A percentile compares a stretch with the other conserved stretches of the same genome.
phyloP scores from a whole-genome alignment of 2,329 filamentous ascomycete species.

The Xylariaceae sp. region DNA sequence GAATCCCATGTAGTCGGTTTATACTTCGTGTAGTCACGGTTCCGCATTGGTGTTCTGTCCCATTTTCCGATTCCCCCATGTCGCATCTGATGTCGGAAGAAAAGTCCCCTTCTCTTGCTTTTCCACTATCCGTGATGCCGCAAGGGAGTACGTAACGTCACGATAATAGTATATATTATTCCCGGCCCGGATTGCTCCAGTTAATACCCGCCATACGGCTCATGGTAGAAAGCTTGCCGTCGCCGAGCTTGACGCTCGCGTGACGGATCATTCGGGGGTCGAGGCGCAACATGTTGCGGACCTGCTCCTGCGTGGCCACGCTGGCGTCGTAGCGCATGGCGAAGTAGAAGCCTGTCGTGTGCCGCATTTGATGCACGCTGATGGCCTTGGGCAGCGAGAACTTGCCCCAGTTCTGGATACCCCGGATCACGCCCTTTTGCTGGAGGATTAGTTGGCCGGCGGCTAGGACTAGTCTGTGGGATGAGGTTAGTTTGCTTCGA shows the following conservation, averaged over 20 bases:
- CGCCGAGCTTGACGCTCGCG: conserved; percentile 79
- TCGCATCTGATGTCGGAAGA: too few relatives aligned
- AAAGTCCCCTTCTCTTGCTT: too few relatives aligned
- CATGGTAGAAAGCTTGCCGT: conserved; percentile 51
- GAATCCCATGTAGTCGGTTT: too few relatives aligned
- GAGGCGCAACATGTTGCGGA: conserved; percentile 71
- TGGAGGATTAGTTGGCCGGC: conserved; percentile 78
- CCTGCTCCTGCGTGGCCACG: conserved; percentile 65
- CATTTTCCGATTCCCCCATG: too few relatives aligned
- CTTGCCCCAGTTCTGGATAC: conserved; percentile 91
- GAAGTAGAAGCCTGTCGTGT: conserved; percentile 91
- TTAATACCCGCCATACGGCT: conserved; percentile 47
- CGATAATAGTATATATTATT: too few relatives aligned
- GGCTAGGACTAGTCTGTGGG: conserved; percentile 74
- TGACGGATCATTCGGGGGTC: conserved; percentile 90
- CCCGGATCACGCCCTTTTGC: conserved; percentile 83
- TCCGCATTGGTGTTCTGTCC: too few relatives aligned
- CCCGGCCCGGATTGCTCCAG: conserved; percentile 36
- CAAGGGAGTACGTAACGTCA: too few relatives aligned
- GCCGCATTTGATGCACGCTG: conserved; percentile 74
- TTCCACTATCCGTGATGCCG: too few relatives aligned
- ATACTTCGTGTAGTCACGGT: too few relatives aligned
- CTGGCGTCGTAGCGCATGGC: conserved; percentile 92
- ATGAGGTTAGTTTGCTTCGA: not conserved
- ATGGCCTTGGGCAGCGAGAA: conserved; percentile 79